Conservation (phyloP, 306 rosid genomes). For the Acmispon strigosus region DNA sequence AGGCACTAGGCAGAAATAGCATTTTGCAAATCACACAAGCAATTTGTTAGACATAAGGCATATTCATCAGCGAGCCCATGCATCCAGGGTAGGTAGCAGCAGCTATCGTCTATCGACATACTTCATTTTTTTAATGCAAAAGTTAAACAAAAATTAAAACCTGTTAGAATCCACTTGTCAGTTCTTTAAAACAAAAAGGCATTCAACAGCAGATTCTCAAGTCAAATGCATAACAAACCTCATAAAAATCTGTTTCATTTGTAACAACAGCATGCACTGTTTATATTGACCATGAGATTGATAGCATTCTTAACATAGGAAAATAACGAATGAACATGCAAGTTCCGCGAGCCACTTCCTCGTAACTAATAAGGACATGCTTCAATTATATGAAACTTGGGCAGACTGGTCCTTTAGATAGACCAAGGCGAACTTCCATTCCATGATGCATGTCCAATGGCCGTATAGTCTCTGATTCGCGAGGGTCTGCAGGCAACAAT, state of each 20-base stretch:
- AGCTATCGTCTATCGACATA: too few relatives aligned
- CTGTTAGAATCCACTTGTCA: too few relatives aligned
- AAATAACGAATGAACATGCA: neutral
- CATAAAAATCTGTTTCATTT: neutral
- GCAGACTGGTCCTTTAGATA: slow-evolving; percentile 81
- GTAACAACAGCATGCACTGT: neutral
- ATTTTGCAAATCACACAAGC: too few relatives aligned
- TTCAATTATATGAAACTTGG: slow-evolving; percentile 52
- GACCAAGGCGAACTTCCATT: slow-evolving; percentile 84
- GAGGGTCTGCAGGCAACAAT: slow-evolving; percentile 55
- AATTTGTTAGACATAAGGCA: too few relatives aligned
- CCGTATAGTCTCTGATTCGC: slow-evolving; percentile 68
- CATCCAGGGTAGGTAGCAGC: too few relatives aligned
- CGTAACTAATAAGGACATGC: neutral
- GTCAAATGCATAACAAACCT: neutral
- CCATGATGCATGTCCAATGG: slow-evolving; percentile 82
- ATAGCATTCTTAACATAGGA: neutral
- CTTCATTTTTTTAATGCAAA: too few relatives aligned
- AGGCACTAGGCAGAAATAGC: too few relatives aligned
- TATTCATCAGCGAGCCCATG: too few relatives aligned
- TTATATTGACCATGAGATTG: neutral
- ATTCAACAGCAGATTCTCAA: too few relatives aligned
- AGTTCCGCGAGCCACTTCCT: neutral
- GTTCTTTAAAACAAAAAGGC: too few relatives aligned
- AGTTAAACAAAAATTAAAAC: too few relatives aligned